phyloP scores from a whole-genome alignment of 345 rosid genomes.

The Erysimum cheiranthoides region DNA sequence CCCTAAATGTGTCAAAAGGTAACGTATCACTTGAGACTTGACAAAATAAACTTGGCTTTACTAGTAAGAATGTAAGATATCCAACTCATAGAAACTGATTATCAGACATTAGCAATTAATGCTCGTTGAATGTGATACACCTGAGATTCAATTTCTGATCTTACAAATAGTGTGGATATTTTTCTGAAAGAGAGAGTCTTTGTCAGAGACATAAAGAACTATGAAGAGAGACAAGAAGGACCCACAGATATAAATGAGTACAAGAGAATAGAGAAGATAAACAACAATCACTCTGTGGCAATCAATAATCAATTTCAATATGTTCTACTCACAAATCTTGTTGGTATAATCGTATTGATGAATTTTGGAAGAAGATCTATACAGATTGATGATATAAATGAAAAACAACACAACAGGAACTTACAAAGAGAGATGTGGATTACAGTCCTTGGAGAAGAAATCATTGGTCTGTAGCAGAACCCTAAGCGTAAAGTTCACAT shows the following conservation, averaged over 20 bases:
- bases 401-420: background rate
- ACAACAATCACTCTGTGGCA: background rate
- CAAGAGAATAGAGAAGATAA: background rate
- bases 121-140: background rate
- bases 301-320: background rate
- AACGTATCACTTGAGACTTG: background rate
- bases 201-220: background rate
- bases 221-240: conserved; percentile 14
- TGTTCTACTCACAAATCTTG: background rate
- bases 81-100: background rate
- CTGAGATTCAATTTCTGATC: conserved; percentile 5
- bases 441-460: conserved; percentile 29
- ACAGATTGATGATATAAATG: background rate
- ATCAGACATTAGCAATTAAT: background rate
- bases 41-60: background rate
- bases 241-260: conserved; percentile 3
- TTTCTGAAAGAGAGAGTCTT: conserved; percentile 8
- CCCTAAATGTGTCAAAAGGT: background rate
- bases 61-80: background rate
- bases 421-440: conserved; percentile 25
- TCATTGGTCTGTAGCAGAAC: conserved; percentile 25
- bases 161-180: conserved; percentile 12
- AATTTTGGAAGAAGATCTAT: conserved; percentile 1
- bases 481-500: background rate
- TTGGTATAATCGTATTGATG: background rate